Base-by-base conservation (phyloP, 345 rosid species). In the Salix exigua region DNA sequence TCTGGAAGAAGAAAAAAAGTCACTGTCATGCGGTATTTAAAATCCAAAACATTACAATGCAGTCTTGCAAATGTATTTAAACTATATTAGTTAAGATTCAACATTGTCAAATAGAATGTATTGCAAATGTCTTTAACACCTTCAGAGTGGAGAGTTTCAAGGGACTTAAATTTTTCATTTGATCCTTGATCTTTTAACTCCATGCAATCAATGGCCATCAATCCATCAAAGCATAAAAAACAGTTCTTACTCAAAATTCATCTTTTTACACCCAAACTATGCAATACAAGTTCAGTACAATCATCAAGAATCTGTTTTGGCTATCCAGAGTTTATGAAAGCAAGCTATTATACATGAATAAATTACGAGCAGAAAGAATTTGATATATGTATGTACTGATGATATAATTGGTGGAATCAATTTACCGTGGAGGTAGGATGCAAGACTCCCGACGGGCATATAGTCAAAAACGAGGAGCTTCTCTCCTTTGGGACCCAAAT, bases 401-500 rank as follows among this genome's bases (percentile, higher is more conserved):
- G 40, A 33, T 19, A 28, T 13, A 66, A 21, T 8, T 17, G 30
- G n/a, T 46, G 18, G 67, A 30, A 55, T 40, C 0, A 42, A 72
- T 87, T 75, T 83, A 96, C 99, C 97, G 73, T 96, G 98, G 68
- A 96, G 97, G 79, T 91, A 93, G 10, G 99, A 91, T 51, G 98
- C 88, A 71, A 96, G 94, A 68, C 97, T 93, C 10, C 99, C 99
- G 31, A 85, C 88, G 18, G 91, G 61, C 98, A 93, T 91, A 88
- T 91, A 93, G 81, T 96, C 98, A 44, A 93, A 92, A 71, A 92
- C 99, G 31, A 93, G 94, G 65, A 96, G 99, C 92, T 92, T 96
- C 85, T 96, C 99, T 61, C 99, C 96, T 76, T 93, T 96, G 14
- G 99, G 98, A 51, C 99, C 99, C 77, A 93, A 82, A 86, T 96